Base-by-base conservation (phyloP, 352 stramenopile species). In the Blastocystis sp. region DNA sequence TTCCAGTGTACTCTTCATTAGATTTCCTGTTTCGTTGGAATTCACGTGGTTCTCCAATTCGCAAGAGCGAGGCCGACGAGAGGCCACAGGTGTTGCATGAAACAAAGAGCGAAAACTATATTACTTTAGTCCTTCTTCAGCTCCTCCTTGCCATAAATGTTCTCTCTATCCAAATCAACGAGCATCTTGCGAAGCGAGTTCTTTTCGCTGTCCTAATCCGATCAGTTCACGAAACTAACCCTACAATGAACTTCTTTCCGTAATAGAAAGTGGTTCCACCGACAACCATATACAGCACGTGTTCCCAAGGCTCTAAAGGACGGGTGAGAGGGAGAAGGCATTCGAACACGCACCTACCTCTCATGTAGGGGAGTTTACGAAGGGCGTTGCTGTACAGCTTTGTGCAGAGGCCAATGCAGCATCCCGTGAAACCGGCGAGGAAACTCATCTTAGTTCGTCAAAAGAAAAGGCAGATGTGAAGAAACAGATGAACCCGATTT, bases 341-440 rank as follows among this genome's bases (percentile, higher is more conserved):
- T n/a, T 19, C 4, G 3, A 67, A 81, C 2, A 67, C 24, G n/a
- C 4, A 41, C 69, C 19, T 81, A 81, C 71, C 71, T 41, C 78
- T 80, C 65, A 74, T 88, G 55, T 78, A 78, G 26, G 78, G 78
- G 16, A 88, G 39, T 79, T 88, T 88, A 29, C 78, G 39, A 61
- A 88, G 65, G 45, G 62, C 26, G 55, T 88, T 88, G 35, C 31
- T 62, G 35, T 88, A 88, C n/a, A 88, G 65, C 65, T 88, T 88
- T 10, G 65, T 78, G 24, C 26, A 45, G 10, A 88, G 45, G 19
- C 78, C 78, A 80, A 88, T 63, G 37, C 62, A 88, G 51, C 62
- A 74, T 66, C 78, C 78, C 31, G 62, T 88, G n/a, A 74, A 88
- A 60, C 62, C 78, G 19, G 78, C 78, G 61, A 88, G n/a, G 39